Conservation (phyloP, 257 asterid genomes). For the Forsythia suspensa region DNA sequence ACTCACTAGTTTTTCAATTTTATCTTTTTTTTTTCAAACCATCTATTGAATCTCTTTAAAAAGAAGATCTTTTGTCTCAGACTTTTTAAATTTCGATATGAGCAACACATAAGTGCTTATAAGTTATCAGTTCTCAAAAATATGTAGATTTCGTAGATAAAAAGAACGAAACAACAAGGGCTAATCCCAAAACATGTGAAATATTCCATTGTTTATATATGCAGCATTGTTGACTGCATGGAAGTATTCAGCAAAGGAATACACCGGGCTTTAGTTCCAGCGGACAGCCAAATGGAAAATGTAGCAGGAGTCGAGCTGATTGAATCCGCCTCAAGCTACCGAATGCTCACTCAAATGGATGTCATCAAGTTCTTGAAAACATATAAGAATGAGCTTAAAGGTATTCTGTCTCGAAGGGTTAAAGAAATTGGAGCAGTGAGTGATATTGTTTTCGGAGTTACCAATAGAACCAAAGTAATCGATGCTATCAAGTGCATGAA, state of each 20-base stretch:
- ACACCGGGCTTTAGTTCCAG: slow-evolving; percentile 84
- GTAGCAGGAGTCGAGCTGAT: slow-evolving; percentile 65
- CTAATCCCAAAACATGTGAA: no score
- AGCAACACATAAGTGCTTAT: no score
- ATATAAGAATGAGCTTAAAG: slow-evolving; percentile 48
- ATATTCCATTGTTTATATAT: no score
- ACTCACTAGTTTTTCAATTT: not conserved
- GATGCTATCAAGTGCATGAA: slow-evolving; percentile 78
- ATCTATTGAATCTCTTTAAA: not conserved
- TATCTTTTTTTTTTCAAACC: not conserved
- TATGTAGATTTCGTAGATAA: no score
- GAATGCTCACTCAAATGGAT: slow-evolving; percentile 90
- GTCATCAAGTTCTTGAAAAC: slow-evolving; percentile 55
- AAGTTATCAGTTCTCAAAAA: no score
- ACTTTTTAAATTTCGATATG: no score
- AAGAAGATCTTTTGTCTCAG: no score
- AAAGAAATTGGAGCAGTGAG: slow-evolving; percentile 48
- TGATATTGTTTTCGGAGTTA: slow-evolving; percentile 57
- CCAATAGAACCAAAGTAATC: slow-evolving; percentile 48
- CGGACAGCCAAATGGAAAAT: slow-evolving; percentile 68
- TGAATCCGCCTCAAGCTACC: slow-evolving; percentile 79
- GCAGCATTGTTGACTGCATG: slow-evolving; percentile 80
- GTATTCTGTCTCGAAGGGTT: slow-evolving; percentile 34
- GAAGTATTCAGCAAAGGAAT: slow-evolving; percentile 92
- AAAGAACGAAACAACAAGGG: no score